Percentiles rank a stretch among this genome's conserved stretches.
These are phyloP conservation scores for Suillus discolor DNA, from an alignment of 768 basidiomycete genomes.

Conservation along the genomic window DNA sequence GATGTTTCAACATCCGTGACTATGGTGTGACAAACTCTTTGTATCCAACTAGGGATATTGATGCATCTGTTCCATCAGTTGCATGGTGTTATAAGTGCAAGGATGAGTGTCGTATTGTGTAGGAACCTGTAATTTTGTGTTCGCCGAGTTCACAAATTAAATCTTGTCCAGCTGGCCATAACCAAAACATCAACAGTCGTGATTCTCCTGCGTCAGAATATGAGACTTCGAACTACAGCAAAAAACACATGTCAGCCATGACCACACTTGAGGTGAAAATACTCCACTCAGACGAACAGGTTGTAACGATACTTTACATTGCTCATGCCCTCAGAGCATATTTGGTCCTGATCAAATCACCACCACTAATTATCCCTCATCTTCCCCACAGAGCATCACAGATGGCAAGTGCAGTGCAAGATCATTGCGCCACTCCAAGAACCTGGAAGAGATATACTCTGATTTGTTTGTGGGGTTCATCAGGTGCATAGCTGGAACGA, in stretches of 20 bases:
- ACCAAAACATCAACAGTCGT: background rate
- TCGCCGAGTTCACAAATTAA: constrained; percentile 14
- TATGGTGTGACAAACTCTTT: background rate
- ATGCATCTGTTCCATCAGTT: constrained; percentile 15
- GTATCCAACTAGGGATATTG: constrained; percentile 9
- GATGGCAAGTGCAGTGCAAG: background rate
- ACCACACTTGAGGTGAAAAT: background rate
- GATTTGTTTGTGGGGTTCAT: background rate
- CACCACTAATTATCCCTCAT: background rate
- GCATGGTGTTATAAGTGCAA: background rate
- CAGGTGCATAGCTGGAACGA: background rate
- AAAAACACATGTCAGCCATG: background rate
- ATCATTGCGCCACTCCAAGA: background rate
- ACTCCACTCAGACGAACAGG: background rate
- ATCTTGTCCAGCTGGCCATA: constrained; percentile 21
- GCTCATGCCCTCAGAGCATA: constrained; percentile 1
- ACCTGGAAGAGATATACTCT: background rate
- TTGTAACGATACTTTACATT: background rate
- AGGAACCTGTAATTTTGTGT: constrained; percentile 4
- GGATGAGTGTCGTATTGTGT: background rate
- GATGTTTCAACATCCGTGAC: constrained; percentile 17
- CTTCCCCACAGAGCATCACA: constrained; percentile 9
- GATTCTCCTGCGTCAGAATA: background rate
- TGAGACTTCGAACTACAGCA: background rate
- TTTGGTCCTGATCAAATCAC: background rate